Evolutionary conservation across 1,284 basidiomycete species (phyloP), one percentile per base, ranked within the genome.

Genomic region (Pyrrhoderma noxium): DNA sequence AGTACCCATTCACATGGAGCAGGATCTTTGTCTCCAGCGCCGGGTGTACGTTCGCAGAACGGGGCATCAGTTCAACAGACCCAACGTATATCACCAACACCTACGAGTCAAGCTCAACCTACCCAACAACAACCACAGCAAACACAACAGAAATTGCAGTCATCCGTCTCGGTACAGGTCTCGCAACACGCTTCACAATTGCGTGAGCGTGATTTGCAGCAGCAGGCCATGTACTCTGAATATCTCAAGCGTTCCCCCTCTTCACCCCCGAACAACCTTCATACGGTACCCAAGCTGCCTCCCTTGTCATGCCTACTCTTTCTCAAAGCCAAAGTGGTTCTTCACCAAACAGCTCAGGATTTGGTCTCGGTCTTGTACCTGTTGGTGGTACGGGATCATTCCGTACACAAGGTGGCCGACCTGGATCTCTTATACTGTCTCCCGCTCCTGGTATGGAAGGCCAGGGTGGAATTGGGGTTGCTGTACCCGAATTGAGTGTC

Each of bases 191-290:
- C 78, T 0, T 76, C 82, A 8, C 80, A 84, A 46, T 73, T 94
- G 48, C 88, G 90, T 56, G 88, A 93, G 66, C 79, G 82, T 53
- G 93, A 95, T 60, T 84, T 89, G 63, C 85, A 92, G 57, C 86
- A 93, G 54, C 90, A 90, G 64, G 84, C 82, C n/a, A 70, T 91
- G 43, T 95, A 93, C 65, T 86, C 89, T 56, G 85, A 91, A 60
- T 93, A 94, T 61, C 84, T 93, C 64, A 85, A 82, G 57, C 78
- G 82, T 19, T 90, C 88, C 0, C 85, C 88, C 0, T 76, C 84
- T 1, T 82, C 83, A 1, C 79, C 84, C 1, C 85, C 0, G 86
- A 90, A 0, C 77, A 79, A 56, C 79, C 84, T 4, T 79, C 79
- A 16, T 84, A 84, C 62, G 85, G 83, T 8, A 61, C 83, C 23